Evolutionary conservation across 805 yeast genomes (phyloP).

Genomic region (Metschnikowia kunwiensis): DNA sequence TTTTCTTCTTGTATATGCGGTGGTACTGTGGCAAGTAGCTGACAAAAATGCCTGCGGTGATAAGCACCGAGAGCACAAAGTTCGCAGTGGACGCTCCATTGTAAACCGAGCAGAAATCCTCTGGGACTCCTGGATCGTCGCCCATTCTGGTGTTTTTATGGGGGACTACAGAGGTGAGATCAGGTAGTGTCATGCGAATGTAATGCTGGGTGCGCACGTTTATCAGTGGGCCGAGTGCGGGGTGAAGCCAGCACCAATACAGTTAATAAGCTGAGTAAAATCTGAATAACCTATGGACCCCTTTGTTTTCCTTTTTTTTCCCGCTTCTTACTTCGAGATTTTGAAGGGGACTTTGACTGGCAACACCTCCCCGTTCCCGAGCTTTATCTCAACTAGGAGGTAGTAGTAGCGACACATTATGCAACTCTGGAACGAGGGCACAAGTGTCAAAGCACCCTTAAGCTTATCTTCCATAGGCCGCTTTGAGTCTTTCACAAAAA

Average conservation of each 20-base stretch:
- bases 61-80: slow-evolving; percentile 47
- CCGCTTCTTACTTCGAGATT: slow-evolving; percentile 8
- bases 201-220: too few species aligned
- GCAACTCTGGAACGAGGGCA: slow-evolving; percentile 31
- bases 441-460: slow-evolving; percentile 19
- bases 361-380: slow-evolving; percentile 20
- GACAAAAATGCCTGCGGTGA: slow-evolving; percentile 63
- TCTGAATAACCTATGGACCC: too few species aligned
- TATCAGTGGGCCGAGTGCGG: too few species aligned
- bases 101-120: slow-evolving; percentile 38
- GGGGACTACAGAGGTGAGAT: not conserved
- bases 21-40: slow-evolving; percentile 77
- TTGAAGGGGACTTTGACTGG: slow-evolving; percentile 21
- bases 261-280: too few species aligned
- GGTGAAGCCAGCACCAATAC: too few species aligned
- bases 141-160: not conserved
- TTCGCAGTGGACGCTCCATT: slow-evolving; percentile 49
- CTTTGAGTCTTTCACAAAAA: slow-evolving; percentile 12
- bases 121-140: slow-evolving; percentile 7
- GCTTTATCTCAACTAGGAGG: slow-evolving; percentile 18
- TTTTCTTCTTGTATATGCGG: slow-evolving; percentile 51
- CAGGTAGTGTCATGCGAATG: not conserved
- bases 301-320: not conserved
- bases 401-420: slow-evolving; percentile 28
- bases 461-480: slow-evolving; percentile 15